Evolutionary conservation across 306 rosid genomes (phyloP), one percentile per base, ranked within the genome.

Genomic region (Quercus aquifolioides): DNA sequence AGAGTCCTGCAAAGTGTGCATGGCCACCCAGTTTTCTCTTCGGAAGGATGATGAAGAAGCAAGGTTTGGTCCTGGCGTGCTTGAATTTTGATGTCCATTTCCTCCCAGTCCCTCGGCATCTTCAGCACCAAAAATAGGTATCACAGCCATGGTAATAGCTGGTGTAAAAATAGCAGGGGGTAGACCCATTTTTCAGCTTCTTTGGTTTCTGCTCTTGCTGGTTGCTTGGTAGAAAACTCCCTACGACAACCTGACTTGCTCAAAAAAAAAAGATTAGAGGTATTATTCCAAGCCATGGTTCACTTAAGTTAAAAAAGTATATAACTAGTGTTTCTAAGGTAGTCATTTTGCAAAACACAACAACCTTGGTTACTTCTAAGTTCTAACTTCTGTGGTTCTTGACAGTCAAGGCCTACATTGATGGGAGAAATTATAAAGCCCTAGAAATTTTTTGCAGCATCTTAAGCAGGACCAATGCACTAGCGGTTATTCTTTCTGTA

Each of bases 21-120:
- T 88, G 75, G 88, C 81, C 5, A 87, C 91, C 95, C 94, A 92
- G 81, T 84, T 91, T 23, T 92, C 97, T 82, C 97, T 88, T 70
- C 86, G 86, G 59, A 89, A 89, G n/a, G 88, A 25, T 5, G 86
- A 33, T 12, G 89, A 81, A 59, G 93, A 64, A 14, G 73, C 76
- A 6, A 85, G 77, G 80, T 67, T 73, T 3, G 95, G 76, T 81
- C 87, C 87, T 3, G 79, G 77, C 28, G 81, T 26, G 38, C 79
- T 82, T 0, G 91, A 78, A 77, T 85, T 89, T 83, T 85, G 96
- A 71, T 80, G 77, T 17, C 85, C 84, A 67, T 87, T 90, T 35
- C 82, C 85, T 46, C 85, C 79, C 85, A 85, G 73, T 74, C 78
- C 81, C 30, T 89, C 96, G 15, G 86, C 94, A 62, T 85, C 85